phyloP scores from a whole-genome alignment of 139 green algal genomes.

The Chlamydomonas incerta region DNA sequence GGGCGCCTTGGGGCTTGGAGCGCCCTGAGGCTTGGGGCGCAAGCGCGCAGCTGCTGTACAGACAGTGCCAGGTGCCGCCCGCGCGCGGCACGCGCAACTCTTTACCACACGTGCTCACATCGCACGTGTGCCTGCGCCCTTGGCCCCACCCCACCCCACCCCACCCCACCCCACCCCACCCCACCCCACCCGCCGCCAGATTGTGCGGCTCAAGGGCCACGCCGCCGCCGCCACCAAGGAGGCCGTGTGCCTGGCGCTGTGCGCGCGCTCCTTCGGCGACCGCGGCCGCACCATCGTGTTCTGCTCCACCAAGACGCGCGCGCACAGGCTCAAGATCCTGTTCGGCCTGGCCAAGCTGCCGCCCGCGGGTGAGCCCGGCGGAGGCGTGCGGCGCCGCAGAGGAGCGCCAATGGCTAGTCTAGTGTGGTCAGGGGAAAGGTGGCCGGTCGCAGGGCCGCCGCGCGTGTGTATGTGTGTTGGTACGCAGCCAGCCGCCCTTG shows the following conservation, averaged over 20 bases:
- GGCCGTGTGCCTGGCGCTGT: conserved; percentile 89
- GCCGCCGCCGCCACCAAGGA: conserved; percentile 80
- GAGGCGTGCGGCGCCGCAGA: too few relatives aligned
- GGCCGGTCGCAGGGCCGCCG: too few relatives aligned
- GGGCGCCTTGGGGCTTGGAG: too few relatives aligned
- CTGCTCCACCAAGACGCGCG: conserved; percentile 87
- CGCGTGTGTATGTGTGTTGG: too few relatives aligned
- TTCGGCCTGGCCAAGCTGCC: conserved; percentile 91
- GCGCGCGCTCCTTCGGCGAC: conserved; percentile 71
- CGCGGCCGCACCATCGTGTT: conserved; percentile 91
- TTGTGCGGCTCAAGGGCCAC: conserved; percentile 86
- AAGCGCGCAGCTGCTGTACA: too few relatives aligned
- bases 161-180: not conserved
- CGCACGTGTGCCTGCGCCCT: not conserved
- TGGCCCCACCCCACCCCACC: not conserved
- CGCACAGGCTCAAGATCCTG: conserved; percentile 94
- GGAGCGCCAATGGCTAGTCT: too few relatives aligned
- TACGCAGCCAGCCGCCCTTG: too few relatives aligned
- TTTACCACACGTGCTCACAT: too few relatives aligned
- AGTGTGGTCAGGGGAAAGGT: too few relatives aligned
- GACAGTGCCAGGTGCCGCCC: too few relatives aligned
- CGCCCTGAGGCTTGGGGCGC: too few relatives aligned
- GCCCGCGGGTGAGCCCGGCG: conserved; percentile 66
- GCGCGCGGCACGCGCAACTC: too few relatives aligned
- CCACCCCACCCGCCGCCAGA: conserved; percentile 26